These are phyloP conservation scores for Peronospora destructor DNA, from an alignment of 352 stramenopile species.

Conservation along the genomic window DNA sequence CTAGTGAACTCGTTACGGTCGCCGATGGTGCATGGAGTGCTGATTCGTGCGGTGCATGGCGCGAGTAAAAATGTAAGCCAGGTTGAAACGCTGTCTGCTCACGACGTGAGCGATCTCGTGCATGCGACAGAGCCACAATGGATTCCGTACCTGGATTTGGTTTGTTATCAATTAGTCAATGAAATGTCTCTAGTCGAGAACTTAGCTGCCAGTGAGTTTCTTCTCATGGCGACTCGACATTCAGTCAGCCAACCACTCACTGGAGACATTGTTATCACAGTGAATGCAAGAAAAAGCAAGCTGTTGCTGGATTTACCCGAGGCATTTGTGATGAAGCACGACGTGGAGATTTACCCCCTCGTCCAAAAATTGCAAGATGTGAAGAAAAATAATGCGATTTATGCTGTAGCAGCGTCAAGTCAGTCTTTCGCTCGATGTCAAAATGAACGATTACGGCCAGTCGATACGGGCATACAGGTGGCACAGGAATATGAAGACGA, in stretches of 20 bases:
- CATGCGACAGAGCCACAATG: conserved; percentile 32
- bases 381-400: conserved; percentile 45
- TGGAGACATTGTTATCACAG: conserved; percentile 58
- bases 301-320: conserved; percentile 59
- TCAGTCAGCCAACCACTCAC: conserved; percentile 13
- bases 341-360: conserved; percentile 57
- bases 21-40: conserved; percentile 45
- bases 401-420: conserved; percentile 15
- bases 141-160: conserved; percentile 57
- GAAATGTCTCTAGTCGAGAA: conserved; percentile 31
- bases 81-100: conserved; percentile 41
- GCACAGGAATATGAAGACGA: conserved; percentile 39
- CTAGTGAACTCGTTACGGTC: conserved; percentile 57
- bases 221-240: conserved; percentile 35
- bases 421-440: conserved; percentile 15
- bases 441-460: conserved; percentile 6
- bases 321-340: conserved; percentile 55
- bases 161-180: conserved; percentile 47
- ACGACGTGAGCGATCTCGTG: conserved; percentile 50
- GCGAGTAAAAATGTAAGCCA: conserved; percentile 10
- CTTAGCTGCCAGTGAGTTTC: conserved; percentile 30
- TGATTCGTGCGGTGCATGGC: conserved; percentile 33
- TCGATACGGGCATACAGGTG: conserved; percentile 28
- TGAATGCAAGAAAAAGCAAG: conserved; percentile 43
- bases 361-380: conserved; percentile 52